A percentile compares a stretch with the other conserved stretches of the same genome.
Evolutionary conservation across 2,329 filamentous ascomycete species (phyloP).

Genomic region (Calonectria montana): DNA sequence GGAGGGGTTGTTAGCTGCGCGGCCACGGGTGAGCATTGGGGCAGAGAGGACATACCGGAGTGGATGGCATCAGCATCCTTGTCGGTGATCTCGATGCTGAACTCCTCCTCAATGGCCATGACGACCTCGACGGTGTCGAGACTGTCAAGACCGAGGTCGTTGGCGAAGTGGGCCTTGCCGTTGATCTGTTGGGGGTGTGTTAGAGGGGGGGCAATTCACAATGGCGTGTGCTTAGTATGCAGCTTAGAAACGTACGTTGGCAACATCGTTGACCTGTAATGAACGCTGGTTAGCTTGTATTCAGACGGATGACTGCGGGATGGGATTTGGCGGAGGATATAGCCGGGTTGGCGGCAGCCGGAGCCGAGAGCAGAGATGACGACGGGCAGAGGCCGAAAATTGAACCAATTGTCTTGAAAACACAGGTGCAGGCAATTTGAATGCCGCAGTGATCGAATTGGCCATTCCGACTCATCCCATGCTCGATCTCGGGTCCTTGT

Average conservation of each 20-base stretch:
- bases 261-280: slow-evolving; percentile 73
- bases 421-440: neutral
- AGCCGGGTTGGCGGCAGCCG: neutral
- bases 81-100: slow-evolving; percentile 96
- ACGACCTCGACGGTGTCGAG: slow-evolving; percentile 99
- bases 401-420: neutral
- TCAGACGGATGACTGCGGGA: neutral
- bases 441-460: slow-evolving; percentile 16
- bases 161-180: slow-evolving; percentile 88
- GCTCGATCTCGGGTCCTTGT: neutral
- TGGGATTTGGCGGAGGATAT: neutral
- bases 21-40: no score
- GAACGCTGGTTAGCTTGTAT: slow-evolving; percentile 43
- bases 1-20: slow-evolving; percentile 24
- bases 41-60: slow-evolving; percentile 76
- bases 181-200: slow-evolving; percentile 73
- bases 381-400: neutral
- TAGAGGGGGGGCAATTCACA: slow-evolving; percentile 17
- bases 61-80: slow-evolving; percentile 96
- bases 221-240: neutral
- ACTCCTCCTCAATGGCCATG: slow-evolving; percentile 98
- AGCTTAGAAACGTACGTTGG: slow-evolving; percentile 63
- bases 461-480: neutral
- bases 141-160: slow-evolving; percentile 96
- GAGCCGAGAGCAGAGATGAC: neutral